A percentile compares a stretch with the other conserved stretches of the same genome.
Evolutionary conservation across 2,329 filamentous ascomycete species (phyloP).

Genomic region (Leptographium flavum): DNA sequence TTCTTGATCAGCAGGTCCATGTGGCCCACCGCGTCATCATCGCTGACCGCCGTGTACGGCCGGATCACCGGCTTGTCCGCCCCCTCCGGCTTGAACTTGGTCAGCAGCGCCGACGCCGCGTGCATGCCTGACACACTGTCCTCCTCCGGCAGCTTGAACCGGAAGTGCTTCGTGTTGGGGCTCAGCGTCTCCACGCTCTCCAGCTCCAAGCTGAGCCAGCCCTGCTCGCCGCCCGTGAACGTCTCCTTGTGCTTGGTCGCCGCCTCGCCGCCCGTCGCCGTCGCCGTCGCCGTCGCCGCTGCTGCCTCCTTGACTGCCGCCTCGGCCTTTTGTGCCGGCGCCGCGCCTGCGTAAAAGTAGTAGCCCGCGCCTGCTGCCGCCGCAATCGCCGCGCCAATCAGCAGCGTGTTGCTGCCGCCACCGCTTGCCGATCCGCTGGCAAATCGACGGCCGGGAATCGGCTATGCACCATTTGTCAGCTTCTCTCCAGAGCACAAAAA

Average conservation of each 20-base stretch:
- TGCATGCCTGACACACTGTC: constrained; percentile 73
- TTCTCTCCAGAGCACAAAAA: neutral
- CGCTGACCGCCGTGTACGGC: constrained; percentile 84
- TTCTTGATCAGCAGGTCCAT: constrained; percentile 85
- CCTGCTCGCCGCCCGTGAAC: constrained; percentile 77
- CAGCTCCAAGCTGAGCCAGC: constrained; percentile 71
- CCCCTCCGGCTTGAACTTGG: constrained; percentile 77
- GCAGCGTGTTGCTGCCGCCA: constrained; percentile 43
- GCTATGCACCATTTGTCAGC: neutral
- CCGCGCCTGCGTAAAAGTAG: constrained; percentile 32
- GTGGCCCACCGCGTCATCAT: constrained; percentile 68
- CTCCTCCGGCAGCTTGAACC: constrained; percentile 73
- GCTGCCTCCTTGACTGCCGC: constrained; percentile 26
- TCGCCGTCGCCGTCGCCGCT: constrained; percentile 19
- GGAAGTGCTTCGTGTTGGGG: constrained; percentile 88
- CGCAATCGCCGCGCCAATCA: constrained; percentile 44
- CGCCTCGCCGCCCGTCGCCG: too few species aligned
- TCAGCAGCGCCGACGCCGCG: constrained; percentile 76
- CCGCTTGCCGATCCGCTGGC: constrained; percentile 41
- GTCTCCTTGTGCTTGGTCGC: constrained; percentile 26
- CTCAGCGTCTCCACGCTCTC: constrained; percentile 67
- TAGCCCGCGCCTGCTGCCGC: constrained; percentile 41
- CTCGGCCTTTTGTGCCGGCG: constrained; percentile 30
- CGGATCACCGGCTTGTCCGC: constrained; percentile 74
- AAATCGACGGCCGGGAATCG: constrained; percentile 32